These are phyloP conservation scores for Citrus sp. DNA, from an alignment of 345 rosid species.

Conservation along the genomic window DNA sequence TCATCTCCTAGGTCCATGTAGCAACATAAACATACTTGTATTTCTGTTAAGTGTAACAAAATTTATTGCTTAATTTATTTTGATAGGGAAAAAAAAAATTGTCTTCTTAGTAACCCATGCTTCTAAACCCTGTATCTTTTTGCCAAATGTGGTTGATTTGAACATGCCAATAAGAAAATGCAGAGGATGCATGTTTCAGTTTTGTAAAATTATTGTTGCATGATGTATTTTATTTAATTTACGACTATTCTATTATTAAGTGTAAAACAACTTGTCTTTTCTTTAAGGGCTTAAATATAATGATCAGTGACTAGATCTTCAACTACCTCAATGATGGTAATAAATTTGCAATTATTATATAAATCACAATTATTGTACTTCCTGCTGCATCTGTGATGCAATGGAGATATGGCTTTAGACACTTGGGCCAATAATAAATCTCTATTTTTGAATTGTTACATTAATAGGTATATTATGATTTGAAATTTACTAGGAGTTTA, in stretches of 20 bases:
- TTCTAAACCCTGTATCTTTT: neutral
- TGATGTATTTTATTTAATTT: neutral
- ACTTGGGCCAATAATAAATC: neutral
- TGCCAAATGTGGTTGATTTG: neutral
- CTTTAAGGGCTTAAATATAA: neutral
- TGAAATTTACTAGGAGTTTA: no score
- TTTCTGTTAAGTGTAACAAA: constrained; percentile 1
- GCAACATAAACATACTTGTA: constrained; percentile 16
- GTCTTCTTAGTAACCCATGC: neutral
- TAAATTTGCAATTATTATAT: neutral
- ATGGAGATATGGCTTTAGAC: neutral
- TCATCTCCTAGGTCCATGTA: neutral
- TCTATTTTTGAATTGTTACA: no score
- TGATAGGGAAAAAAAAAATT: no score
- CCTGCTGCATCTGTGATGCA: neutral
- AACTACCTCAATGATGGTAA: constrained; percentile 18
- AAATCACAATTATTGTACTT: constrained; percentile 6
- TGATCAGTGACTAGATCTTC: constrained; percentile 30
- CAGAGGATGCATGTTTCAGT: neutral
- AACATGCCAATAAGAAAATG: neutral
- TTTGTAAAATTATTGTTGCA: neutral
- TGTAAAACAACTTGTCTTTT: constrained; percentile 6
- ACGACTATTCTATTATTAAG: neutral
- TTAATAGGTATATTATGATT: no score
- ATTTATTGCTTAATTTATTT: neutral